These are phyloP conservation scores for Acanthamoeba culbertsoni DNA, from an alignment of 208 protist species.

Conservation along the genomic window DNA sequence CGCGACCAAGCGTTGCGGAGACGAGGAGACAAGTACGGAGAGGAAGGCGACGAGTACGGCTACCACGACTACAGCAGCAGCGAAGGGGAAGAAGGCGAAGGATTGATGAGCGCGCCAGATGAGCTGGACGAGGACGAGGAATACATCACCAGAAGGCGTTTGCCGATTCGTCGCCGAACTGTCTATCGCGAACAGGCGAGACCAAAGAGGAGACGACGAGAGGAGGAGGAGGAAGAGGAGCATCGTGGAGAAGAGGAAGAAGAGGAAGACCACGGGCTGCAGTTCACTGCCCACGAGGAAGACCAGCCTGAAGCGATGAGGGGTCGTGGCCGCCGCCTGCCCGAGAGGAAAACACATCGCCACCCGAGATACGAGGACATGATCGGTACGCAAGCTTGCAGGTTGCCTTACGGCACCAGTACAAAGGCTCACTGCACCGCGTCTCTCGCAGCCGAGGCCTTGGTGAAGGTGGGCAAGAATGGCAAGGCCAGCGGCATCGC, in stretches of 20 bases:
- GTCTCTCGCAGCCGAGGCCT: not conserved
- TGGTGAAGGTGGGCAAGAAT: constrained; percentile 25
- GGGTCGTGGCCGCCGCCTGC: too few species aligned
- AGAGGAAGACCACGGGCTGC: not conserved
- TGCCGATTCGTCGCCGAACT: not conserved
- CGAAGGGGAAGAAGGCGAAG: not conserved
- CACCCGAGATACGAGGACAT: constrained; percentile 23
- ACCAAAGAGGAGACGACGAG: not conserved
- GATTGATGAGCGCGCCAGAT: not conserved
- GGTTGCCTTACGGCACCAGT: not conserved
- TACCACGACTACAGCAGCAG: not conserved
- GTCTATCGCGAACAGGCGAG: too few species aligned
- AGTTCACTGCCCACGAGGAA: not conserved
- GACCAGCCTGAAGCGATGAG: too few species aligned
- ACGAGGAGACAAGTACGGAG: not conserved
- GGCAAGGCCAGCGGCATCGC: constrained; percentile 13
- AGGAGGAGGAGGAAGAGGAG: not conserved
- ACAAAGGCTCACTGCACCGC: too few species aligned
- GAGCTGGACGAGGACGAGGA: constrained; percentile 10
- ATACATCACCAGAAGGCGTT: not conserved
- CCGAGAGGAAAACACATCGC: not conserved
- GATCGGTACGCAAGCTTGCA: not conserved
- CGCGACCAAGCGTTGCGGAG: too few species aligned
- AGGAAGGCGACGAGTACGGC: not conserved
- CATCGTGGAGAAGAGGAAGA: not conserved